These are phyloP conservation scores for Saccharomycopsis sp. DNA, from an alignment of 805 yeast genomes.

Conservation along the genomic window DNA sequence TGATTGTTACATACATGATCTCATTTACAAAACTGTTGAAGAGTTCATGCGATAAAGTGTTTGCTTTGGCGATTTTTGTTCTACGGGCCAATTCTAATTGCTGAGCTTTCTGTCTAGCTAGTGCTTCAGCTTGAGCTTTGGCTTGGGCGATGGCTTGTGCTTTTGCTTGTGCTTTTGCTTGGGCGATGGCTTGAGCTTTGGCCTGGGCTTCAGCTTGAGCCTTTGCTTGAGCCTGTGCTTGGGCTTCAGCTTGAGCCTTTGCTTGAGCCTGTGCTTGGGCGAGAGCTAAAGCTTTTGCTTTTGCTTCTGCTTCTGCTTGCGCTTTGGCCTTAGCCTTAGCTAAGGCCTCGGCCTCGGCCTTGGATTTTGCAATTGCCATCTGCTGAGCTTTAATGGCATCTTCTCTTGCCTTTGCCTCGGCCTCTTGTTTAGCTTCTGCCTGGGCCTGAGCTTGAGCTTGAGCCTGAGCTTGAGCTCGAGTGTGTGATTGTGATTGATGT, in stretches of 20 bases:
- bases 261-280: too few relatives aligned
- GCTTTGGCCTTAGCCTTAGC: not conserved
- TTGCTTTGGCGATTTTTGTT: constrained; percentile 25
- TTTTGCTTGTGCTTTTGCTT: not conserved
- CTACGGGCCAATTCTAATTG: constrained; percentile 6
- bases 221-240: too few relatives aligned
- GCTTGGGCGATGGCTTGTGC: not conserved
- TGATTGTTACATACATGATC: constrained; percentile 36
- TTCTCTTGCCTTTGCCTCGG: constrained; percentile 2
- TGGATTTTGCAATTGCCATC: not conserved
- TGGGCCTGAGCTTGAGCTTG: too few relatives aligned
- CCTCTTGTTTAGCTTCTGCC: constrained; percentile 13
- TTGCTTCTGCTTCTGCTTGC: not conserved
- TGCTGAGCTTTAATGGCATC: not conserved
- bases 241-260: not conserved
- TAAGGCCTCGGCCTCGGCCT: not conserved
- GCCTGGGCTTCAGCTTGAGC: not conserved
- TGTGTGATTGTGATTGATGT: too few relatives aligned
- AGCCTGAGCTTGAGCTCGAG: too few relatives aligned
- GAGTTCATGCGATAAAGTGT: constrained; percentile 42
- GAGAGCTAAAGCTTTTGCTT: not conserved
- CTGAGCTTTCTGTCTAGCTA: constrained; percentile 15
- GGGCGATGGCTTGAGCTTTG: not conserved
- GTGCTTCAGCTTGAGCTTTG: constrained; percentile 12
- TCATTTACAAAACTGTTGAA: constrained; percentile 59